These are phyloP conservation scores for Gypsophila paniculata DNA, from an alignment of 179 eudicot species.

Conservation along the genomic window DNA sequence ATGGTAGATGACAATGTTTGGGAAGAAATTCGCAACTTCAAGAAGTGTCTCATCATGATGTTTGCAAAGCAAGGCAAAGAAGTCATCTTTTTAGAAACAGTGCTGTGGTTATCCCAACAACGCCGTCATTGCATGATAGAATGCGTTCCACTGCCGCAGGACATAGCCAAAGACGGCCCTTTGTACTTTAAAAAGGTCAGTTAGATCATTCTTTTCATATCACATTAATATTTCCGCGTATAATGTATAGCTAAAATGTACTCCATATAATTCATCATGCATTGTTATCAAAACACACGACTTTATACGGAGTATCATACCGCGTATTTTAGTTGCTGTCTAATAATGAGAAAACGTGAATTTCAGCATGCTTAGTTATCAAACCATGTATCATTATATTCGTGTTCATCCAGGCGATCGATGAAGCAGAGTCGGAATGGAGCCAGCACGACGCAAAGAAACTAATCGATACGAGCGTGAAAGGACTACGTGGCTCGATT, in stretches of 20 bases:
- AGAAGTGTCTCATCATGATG: constrained; percentile 96
- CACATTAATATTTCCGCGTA: no score
- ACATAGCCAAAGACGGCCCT: constrained; percentile 63
- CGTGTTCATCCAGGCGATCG: constrained; percentile 63
- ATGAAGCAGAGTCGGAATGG: constrained; percentile 98
- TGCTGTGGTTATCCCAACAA: constrained; percentile 65
- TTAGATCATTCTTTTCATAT: background rate
- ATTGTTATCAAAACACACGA: background rate
- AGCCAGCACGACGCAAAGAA: constrained; percentile 93
- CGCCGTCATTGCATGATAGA: constrained; percentile 92
- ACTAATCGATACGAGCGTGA: constrained; percentile 78
- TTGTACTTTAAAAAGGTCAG: constrained; percentile 78
- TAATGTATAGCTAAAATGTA: no score
- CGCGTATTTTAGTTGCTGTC: no score
- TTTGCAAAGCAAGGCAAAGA: constrained; percentile 90
- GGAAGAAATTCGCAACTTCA: constrained; percentile 94
- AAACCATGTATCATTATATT: background rate
- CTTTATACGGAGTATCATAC: no score
- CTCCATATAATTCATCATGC: background rate
- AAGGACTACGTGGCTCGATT: constrained; percentile 77
- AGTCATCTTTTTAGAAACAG: constrained; percentile 79
- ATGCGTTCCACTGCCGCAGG: constrained; percentile 73
- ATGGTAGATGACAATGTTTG: constrained; percentile 84
- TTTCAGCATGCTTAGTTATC: no score
- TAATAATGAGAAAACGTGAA: no score